Base-by-base conservation (phyloP, 305 asterid species). In the Vinca major region DNA sequence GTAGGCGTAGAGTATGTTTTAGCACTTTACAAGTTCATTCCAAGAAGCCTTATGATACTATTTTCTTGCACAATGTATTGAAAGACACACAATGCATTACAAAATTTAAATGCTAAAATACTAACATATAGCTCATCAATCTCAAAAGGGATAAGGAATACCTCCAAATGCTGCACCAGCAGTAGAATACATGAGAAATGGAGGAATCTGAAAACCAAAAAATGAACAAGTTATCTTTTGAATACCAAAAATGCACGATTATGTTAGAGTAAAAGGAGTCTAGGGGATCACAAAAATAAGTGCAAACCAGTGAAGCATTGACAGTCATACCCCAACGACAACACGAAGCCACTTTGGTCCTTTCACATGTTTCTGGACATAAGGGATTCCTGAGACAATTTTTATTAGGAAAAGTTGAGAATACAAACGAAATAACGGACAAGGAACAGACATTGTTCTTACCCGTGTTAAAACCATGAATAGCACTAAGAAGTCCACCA, bases 281-380 rank as follows among this genome's bases (percentile, higher is more conserved):
- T 9, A 66, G 55, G 51, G 50, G 11, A 7, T 62, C 36, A 55
- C 7, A 13, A 65, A 54, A 4, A 26, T 7, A 43, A 6, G 20
- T 17, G 14, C 37, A 55, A 33, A 6, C 65, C 13, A 52, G 43
- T 3, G 20, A 69, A 44, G 55, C 69, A 62, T 53, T 53, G 39
- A 17, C 1, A 19, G 48, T 50, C 83, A 21, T 83, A 89, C 96
- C 89, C 92, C 96, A 71, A 86, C 78, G 36, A 84, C 81, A 75
- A 83, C 75, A 4, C 86, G 96, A 83, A 89, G 87, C 96, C 95
- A 87, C 83, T 86, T 89, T 67, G 90, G 88, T 44, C 92, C 96
- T 70, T 82, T 89, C 70, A 89, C 84, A 47, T 73, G 78, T 75
- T 83, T 87, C 72, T 89, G 92, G 67, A 82, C 75, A 10, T 78